phyloP scores from a whole-genome alignment of 1,139 yeast genomes.

The Pneumocystis oryctolagi region DNA sequence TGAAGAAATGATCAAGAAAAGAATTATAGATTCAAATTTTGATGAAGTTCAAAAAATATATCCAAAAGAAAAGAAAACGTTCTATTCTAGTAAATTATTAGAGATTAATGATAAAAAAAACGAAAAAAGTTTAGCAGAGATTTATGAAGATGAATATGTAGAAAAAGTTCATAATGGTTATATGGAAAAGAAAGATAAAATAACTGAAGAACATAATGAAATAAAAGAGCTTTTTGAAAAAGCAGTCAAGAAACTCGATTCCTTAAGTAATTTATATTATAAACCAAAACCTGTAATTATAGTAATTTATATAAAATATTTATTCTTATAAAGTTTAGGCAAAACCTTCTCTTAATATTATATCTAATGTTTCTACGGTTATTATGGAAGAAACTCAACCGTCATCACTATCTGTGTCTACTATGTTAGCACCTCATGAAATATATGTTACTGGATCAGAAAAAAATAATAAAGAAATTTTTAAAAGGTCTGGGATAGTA shows the following conservation, averaged over 20 bases:
- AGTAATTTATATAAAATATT: slow-evolving; percentile 2
- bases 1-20: slow-evolving; percentile 74
- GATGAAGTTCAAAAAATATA: slow-evolving; percentile 72
- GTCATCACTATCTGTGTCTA: slow-evolving; percentile 53
- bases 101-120: slow-evolving; percentile 80
- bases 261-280: slow-evolving; percentile 83
- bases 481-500: slow-evolving; percentile 65
- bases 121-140: slow-evolving; percentile 73
- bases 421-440: slow-evolving; percentile 92
- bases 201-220: slow-evolving; percentile 65
- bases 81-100: slow-evolving; percentile 30
- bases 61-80: slow-evolving; percentile 36
- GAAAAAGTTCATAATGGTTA: slow-evolving; percentile 33
- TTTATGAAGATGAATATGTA: slow-evolving; percentile 69
- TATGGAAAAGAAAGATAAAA: slow-evolving; percentile 32
- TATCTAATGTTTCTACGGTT: slow-evolving; percentile 65
- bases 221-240: slow-evolving; percentile 49
- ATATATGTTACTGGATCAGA: slow-evolving; percentile 47
- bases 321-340: background rate
- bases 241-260: slow-evolving; percentile 61
- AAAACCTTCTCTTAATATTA: slow-evolving; percentile 45
- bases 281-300: slow-evolving; percentile 83
- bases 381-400: slow-evolving; percentile 97
- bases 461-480: slow-evolving; percentile 40
- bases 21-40: slow-evolving; percentile 59